Percentiles rank a stretch among this genome's conserved stretches.
Evolutionary conservation across 2,329 filamentous ascomycete species (phyloP).

Genomic region (Ceratocystis huliohia): DNA sequence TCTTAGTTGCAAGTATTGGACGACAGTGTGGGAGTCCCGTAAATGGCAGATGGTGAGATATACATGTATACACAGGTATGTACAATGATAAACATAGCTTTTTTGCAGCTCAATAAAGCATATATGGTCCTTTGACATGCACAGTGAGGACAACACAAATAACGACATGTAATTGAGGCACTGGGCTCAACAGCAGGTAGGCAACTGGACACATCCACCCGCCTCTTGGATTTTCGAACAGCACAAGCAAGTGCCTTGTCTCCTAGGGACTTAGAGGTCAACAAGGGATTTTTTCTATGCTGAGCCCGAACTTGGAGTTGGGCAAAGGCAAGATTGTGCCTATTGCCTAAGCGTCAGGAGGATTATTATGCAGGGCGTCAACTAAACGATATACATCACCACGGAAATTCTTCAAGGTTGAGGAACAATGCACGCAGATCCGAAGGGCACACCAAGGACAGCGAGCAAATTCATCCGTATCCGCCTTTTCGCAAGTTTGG

Average conservation of each 20-base stretch:
- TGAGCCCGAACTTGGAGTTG: background rate
- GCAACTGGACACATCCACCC: too few relatives aligned
- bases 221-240: background rate
- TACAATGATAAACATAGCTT: background rate
- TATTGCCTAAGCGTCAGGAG: background rate
- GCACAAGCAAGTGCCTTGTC: background rate
- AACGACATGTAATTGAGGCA: too few relatives aligned
- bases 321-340: background rate
- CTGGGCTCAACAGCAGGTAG: too few relatives aligned
- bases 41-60: too few relatives aligned
- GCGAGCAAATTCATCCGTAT: conserved; percentile 34
- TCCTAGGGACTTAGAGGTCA: background rate
- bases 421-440: conserved; percentile 39
- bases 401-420: conserved; percentile 31
- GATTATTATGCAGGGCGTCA: conserved; percentile 4
- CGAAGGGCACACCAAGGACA: conserved; percentile 41
- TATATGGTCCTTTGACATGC: too few relatives aligned
- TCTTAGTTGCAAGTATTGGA: too few relatives aligned
- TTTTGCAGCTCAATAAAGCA: background rate
- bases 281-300: background rate
- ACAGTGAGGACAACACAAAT: too few relatives aligned
- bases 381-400: conserved; percentile 30
- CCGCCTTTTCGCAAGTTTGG: conserved; percentile 33
- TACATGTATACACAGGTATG: background rate
- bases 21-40: too few relatives aligned